Evolutionary conservation across 306 rosid genomes (phyloP), one percentile per base, ranked within the genome.

Genomic region (Purshia tridentata): DNA sequence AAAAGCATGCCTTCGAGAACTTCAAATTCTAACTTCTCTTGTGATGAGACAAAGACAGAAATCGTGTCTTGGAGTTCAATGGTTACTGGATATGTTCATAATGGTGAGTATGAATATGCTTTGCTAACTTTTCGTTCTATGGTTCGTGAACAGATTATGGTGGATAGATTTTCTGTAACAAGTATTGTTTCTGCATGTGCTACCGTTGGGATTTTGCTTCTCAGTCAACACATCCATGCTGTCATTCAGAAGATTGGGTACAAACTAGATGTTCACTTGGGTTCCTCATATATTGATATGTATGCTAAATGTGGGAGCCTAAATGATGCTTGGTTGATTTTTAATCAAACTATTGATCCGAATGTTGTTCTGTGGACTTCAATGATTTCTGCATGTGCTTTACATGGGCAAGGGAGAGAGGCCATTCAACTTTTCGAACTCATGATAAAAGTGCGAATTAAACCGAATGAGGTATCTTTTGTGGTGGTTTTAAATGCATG

Each of bases 261-360:
- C 76, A 74, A 71, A 53, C 49, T 61, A 10, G 96, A 93, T 88
- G 78, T 81, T 64, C 85, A 89, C 69, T 78, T 85, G 45, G 90
- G 86, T 65, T 91, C 97, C 22, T 81, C 94, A 14, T 81, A 85
- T 60, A 84, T 91, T 77, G 94, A 84, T 76, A 91, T 93, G 97
- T 93, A 91, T 78, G 85, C 96, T 53, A 91, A 93, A 84, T 86
- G 91, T 63, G 97, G 98, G 73, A 80, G 80, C 82, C 80, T 91
- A 67, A 78, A 75, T 47, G 92, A 87, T 70, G 92, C 96, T 69
- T 51, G 81, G 75, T 49, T 20, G 83, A 77, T 84, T 72, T 93
- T 93, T 65, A 49, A 73, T 72, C 86, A 81, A 75, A 83, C 65
- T 55, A 19, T 19, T 20, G 67, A 77, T 76, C 86, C 80, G 13